Evolutionary conservation across 2,329 filamentous ascomycete species (phyloP), one percentile per base, ranked within the genome.

Genomic region (Trichoderma semiorbis): DNA sequence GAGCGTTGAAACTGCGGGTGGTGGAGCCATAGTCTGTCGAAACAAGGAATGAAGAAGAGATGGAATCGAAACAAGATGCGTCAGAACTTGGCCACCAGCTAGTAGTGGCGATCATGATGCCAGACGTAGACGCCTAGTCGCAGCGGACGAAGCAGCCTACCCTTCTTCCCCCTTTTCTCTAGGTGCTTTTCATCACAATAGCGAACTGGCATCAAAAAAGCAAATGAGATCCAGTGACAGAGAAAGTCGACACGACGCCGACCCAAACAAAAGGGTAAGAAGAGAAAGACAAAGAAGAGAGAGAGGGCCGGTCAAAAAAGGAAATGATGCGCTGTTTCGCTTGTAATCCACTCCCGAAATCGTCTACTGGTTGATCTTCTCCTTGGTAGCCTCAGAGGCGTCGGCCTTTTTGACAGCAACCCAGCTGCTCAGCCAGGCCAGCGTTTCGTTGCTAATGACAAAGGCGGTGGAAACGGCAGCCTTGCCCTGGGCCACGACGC

Each of bases 381-480:
- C 88, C 73, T 86, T 86, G 72, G 83, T 79, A 21, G 83, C 79
- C 71, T 88, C 85, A 80, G 89, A 87, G 57, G 84, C 84, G 76
- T 91, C 86, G 30, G 86, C 83, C 83, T 92, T 92, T 84, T 91
- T 89, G 75, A 84, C 81, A 72, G 86, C 84, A 63, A 93, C 78
- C 75, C 89, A 86, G 68, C 83, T 83, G 78, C 87, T 86, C 74
- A 92, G 77, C 85, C 88, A 92, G 69, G 83, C 83, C 68, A 93
- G 81, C 1, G 89, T 87, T 80, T 94, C 91, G 75, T 86, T 87
- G 63, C 88, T 88, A 64, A 94, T 84, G 63, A 93, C 86, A 63
- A 94, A 83, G 28, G 88, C 87, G 16, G 92, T 93, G 66, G 87
- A 88, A 74, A 94, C 84, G 16, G 89, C 83, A 12, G 93, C 93